Conservation (phyloP, 495 filamentous ascomycete genomes). For the Jackrogersella minutella region DNA sequence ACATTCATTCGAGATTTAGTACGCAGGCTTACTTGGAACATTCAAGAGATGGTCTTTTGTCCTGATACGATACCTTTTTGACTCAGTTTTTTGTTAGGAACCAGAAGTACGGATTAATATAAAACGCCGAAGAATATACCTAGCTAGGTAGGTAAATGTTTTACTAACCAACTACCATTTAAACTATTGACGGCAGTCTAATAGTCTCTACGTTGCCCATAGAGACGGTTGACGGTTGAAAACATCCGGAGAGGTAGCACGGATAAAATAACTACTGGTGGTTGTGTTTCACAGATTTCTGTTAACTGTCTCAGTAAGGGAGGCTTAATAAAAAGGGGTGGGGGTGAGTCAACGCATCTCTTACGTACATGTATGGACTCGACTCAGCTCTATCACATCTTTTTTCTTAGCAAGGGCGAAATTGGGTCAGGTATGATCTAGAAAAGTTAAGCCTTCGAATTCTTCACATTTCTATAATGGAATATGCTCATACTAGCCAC, state of each 20-base stretch:
- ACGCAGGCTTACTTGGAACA: too few relatives aligned
- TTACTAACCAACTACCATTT: too few relatives aligned
- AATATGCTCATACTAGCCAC: neutral
- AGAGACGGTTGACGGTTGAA: neutral
- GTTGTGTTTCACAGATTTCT: conserved; percentile 21
- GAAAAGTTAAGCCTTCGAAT: neutral
- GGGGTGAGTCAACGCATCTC: conserved; percentile 3
- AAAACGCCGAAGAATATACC: too few relatives aligned
- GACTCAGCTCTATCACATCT: neutral
- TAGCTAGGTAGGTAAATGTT: too few relatives aligned
- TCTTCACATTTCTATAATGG: neutral
- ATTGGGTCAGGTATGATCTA: neutral
- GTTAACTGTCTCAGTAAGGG: conserved; percentile 11
- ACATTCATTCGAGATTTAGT: neutral
- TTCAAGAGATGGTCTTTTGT: too few relatives aligned
- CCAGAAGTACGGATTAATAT: too few relatives aligned
- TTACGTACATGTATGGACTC: neutral
- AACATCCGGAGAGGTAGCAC: conserved; percentile 6
- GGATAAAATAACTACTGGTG: conserved; percentile 1
- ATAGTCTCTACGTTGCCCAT: neutral
- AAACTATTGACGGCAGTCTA: too few relatives aligned
- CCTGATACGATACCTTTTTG: too few relatives aligned
- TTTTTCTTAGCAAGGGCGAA: neutral
- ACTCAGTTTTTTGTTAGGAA: too few relatives aligned
- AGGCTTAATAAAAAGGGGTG: conserved; percentile 3